phyloP scores from a whole-genome alignment of 1,139 yeast species.

The Geotrichum phurueaensis region DNA sequence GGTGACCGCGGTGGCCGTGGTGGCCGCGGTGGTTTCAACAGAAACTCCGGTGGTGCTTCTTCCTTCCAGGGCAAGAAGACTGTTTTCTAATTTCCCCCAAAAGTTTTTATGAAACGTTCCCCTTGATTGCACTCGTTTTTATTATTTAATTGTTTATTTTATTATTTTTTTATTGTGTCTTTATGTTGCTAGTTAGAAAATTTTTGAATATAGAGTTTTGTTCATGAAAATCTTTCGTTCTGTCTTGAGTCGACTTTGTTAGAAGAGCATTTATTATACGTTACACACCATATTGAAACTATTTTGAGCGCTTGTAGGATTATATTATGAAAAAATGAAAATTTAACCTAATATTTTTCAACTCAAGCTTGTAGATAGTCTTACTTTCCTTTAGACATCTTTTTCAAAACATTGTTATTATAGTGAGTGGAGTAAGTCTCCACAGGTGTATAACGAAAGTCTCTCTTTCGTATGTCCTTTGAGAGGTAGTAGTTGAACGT shows the following conservation, averaged over 20 bases:
- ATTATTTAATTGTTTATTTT: not conserved
- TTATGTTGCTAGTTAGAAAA: not conserved
- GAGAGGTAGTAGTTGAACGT: not conserved
- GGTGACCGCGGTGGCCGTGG: slow-evolving; percentile 5
- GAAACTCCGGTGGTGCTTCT: slow-evolving; percentile 14
- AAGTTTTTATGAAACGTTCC: not conserved
- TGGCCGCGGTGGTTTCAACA: slow-evolving; percentile 6
- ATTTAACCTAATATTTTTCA: too few species aligned
- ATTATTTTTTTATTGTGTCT: not conserved
- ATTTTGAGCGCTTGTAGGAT: not conserved
- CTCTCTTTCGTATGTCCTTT: slow-evolving; percentile 4
- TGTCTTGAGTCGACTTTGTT: not conserved
- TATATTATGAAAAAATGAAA: too few species aligned
- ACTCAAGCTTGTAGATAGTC: too few species aligned
- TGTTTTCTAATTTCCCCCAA: slow-evolving; percentile 5
- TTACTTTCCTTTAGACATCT: not conserved
- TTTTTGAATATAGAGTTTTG: not conserved
- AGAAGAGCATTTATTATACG: not conserved
- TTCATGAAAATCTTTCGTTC: not conserved
- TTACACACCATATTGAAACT: not conserved
- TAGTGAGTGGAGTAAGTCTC: slow-evolving; percentile 5
- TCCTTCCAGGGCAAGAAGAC: slow-evolving; percentile 16
- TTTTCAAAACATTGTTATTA: not conserved
- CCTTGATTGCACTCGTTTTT: not conserved
- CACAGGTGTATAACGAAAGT: slow-evolving; percentile 12